Evolutionary conservation across 768 basidiomycete species (phyloP), one percentile per base, ranked within the genome.

Genomic region (Cystofilobasidium macerans): DNA sequence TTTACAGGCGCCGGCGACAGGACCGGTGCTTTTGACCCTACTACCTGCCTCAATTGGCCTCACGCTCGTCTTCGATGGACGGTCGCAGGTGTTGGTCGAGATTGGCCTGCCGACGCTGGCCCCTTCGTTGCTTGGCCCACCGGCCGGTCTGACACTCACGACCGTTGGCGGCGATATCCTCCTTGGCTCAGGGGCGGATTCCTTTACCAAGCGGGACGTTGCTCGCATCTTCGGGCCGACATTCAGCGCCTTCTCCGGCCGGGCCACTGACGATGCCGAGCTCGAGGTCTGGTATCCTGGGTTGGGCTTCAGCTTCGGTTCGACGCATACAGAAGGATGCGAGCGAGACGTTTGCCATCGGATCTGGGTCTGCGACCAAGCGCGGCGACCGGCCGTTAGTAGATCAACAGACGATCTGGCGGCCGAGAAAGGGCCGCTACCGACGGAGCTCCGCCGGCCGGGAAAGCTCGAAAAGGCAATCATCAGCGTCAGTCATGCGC

Each of bases 221-320:
- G 16, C 13, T 12, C 4, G 51, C 8, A 30, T 54, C 18, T 32
- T 54, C 18, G 51, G 51, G 4, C 51, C 51, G 51, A 54, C 51
- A 3, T 54, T 54, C 16, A 20, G 16, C 42, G 42, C 8, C 9
- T n/a, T n/a, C n/a, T n/a, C n/a, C 5, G 12, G 14, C 9, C 42
- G 12, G 20, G 51, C 8, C 28, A 18, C 8, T 26, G 51, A 2
- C 2, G n/a, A 32, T 26, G 51, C 9, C 28, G 9, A 32, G n/a
- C n/a, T 2, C 12, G 51, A 54, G 51, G 51, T 54, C 18, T 54
- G 51, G 51, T 54, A 54, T 30, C 51, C 51, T 20, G 51, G 51
- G 3, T 14, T 54, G 3, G 51, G 51, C 28, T 54, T 54, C 20
- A 16, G 3, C 28, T 30, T 54, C 28, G 26, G n/a, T n/a, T n/a